phyloP scores from a whole-genome alignment of 768 basidiomycete genomes.

The Phlegmacium glaucopus region DNA sequence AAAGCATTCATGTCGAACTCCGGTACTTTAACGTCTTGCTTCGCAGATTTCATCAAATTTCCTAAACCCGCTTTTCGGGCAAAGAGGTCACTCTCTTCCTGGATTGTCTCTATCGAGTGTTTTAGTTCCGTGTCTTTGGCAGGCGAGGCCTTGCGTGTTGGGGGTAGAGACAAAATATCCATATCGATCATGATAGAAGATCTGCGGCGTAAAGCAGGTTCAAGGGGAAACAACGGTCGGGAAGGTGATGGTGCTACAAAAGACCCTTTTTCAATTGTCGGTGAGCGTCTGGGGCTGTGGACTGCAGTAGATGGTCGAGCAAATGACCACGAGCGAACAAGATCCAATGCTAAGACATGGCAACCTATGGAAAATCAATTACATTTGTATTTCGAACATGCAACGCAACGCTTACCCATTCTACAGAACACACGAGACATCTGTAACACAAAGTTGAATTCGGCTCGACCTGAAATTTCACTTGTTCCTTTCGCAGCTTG shows the following conservation, averaged over 20 bases:
- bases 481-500: conserved; percentile 93
- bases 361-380: conserved; percentile 56
- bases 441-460: conserved; percentile 95
- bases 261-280: not conserved
- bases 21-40: conserved; percentile 79
- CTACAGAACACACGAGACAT: conserved; percentile 90
- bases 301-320: conserved; percentile 60
- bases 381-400: not conserved
- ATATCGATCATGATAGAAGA: conserved; percentile 89
- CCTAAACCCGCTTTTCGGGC: conserved; percentile 75
- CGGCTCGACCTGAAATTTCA: conserved; percentile 81
- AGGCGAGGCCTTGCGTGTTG: conserved; percentile 55
- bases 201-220: conserved; percentile 53
- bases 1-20: conserved; percentile 89
- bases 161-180: conserved; percentile 63
- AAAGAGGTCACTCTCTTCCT: conserved; percentile 55
- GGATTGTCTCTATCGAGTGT: conserved; percentile 32
- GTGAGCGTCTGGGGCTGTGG: conserved; percentile 8
- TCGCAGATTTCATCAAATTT: conserved; percentile 86
- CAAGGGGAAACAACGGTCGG: conserved; percentile 43
- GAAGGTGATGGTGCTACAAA: conserved; percentile 9
- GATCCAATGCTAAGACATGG: conserved; percentile 85
- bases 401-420: conserved; percentile 67
- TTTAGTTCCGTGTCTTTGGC: conserved; percentile 20
- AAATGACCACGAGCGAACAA: conserved; percentile 91